Conservation (phyloP, 139 green algal species). For the Chlamydomonas sp. region DNA sequence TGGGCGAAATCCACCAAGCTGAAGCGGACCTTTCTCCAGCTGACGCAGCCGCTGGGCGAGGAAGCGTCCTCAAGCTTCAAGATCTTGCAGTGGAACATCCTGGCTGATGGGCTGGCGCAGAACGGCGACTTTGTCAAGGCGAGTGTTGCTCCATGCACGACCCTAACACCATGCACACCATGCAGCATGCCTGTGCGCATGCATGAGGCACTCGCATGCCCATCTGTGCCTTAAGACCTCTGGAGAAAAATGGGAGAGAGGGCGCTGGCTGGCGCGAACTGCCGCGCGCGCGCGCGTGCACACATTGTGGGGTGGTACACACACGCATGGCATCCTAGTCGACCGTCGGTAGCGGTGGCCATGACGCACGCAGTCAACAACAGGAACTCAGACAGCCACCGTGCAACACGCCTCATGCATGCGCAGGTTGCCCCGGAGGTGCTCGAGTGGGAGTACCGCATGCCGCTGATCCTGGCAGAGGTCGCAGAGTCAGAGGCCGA, state of each 20-base stretch:
- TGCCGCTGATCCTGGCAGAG: conserved; percentile 42
- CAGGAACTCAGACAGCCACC: not conserved
- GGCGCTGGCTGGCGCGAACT: too few relatives aligned
- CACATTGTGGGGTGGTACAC: too few relatives aligned
- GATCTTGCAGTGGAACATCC: conserved; percentile 56
- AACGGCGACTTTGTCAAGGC: conserved; percentile 57
- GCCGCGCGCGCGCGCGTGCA: too few relatives aligned
- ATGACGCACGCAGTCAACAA: too few relatives aligned
- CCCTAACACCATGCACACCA: not conserved
- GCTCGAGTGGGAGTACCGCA: conserved; percentile 40
- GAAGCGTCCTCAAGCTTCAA: conserved; percentile 16
- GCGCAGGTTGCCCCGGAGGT: conserved; percentile 1
- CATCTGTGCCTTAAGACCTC: too few relatives aligned
- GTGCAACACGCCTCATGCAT: not conserved
- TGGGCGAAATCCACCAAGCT: not conserved
- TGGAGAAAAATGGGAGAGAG: too few relatives aligned
- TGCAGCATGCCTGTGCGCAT: too few relatives aligned
- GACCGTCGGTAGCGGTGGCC: too few relatives aligned
- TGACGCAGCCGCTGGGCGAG: not conserved
- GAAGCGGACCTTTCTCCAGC: not conserved
- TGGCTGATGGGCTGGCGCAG: conserved; percentile 64
- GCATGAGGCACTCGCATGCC: too few relatives aligned
- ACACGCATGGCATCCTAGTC: too few relatives aligned
- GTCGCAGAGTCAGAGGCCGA: conserved; percentile 41
- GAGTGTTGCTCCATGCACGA: conserved; percentile 2